Base-by-base conservation (phyloP, 495 filamentous ascomycete species). In the Apodospora peruviana region DNA sequence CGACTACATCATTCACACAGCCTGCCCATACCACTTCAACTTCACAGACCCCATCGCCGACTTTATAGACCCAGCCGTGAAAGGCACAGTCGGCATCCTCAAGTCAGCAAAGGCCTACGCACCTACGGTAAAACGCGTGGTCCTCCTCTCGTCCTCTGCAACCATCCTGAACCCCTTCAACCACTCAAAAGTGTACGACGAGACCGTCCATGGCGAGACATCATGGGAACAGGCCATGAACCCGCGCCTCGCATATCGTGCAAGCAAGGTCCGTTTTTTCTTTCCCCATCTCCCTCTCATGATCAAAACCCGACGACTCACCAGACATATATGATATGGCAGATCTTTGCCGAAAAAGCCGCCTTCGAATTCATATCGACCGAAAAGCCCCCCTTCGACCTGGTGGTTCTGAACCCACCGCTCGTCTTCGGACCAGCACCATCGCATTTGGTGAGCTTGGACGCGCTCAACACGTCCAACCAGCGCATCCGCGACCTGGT, bases 141-240 rank as follows among this genome's bases (percentile, higher is more conserved):
- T 91, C 40, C 78, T 96, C 55, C 96, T 90, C 1, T 87, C 83
- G 23, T 93, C 87, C 14, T 95, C 91, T 65, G 91, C 90, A 5
- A 73, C 87, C 17, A 85, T 94, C 50, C 40, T 87, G 36, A 67
- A 86, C 45, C n/a, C n/a, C n/a, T n/a, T n/a, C n/a, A n/a, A n/a
- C n/a, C n/a, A n/a, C n/a, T n/a, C n/a, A n/a, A n/a, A n/a, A n/a
- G n/a, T n/a, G n/a, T n/a, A n/a, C n/a, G n/a, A n/a, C n/a, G n/a
- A n/a, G n/a, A n/a, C n/a, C n/a, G n/a, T n/a, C n/a, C n/a, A n/a
- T n/a, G n/a, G n/a, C n/a, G n/a, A n/a, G n/a, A n/a, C n/a, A n/a
- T n/a, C n/a, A n/a, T n/a, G n/a, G n/a, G n/a, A n/a, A n/a, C n/a
- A n/a, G n/a, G n/a, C n/a, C n/a, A n/a, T n/a, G n/a, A n/a, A n/a